Conservation (phyloP, 331 rosid species). For the Dryas integrifolia region DNA sequence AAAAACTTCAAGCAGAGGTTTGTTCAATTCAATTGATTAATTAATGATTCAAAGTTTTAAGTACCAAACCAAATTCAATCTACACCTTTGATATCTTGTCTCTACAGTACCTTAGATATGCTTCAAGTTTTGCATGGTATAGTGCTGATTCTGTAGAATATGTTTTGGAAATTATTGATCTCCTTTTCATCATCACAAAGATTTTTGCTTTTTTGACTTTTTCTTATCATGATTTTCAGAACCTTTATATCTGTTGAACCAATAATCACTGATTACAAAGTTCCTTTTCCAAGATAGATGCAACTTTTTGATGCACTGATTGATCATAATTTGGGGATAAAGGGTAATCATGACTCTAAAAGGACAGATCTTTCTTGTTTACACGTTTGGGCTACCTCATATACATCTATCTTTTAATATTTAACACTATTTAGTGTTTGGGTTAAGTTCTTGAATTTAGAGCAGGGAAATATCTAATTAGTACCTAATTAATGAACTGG, state of each 20-base stretch:
- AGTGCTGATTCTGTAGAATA: slow-evolving; percentile 29
- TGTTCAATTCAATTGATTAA: background rate
- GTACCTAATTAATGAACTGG: background rate
- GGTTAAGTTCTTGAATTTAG: slow-evolving; percentile 8
- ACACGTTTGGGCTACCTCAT: background rate
- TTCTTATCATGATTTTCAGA: slow-evolving; percentile 34
- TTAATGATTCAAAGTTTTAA: background rate
- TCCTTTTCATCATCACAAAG: slow-evolving; percentile 4
- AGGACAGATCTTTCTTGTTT: slow-evolving; percentile 22
- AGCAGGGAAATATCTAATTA: background rate
- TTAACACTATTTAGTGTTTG: background rate
- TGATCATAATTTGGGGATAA: slow-evolving; percentile 15
- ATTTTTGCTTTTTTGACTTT: slow-evolving; percentile 36
- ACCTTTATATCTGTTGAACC: slow-evolving; percentile 35
- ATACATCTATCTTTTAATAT: background rate
- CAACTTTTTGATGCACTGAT: slow-evolving; percentile 27
- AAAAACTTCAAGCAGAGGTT: slow-evolving; percentile 90
- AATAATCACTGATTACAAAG: slow-evolving; percentile 34
- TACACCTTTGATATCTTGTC: too few species aligned
- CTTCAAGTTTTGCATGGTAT: slow-evolving; percentile 13
- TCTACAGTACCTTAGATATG: background rate
- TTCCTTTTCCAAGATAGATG: slow-evolving; percentile 27
- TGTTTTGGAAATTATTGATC: slow-evolving; percentile 32
- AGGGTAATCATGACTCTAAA: slow-evolving; percentile 15
- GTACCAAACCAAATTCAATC: background rate